phyloP scores from a whole-genome alignment of 352 stramenopile species.

The Phytophthora ramorum region DNA sequence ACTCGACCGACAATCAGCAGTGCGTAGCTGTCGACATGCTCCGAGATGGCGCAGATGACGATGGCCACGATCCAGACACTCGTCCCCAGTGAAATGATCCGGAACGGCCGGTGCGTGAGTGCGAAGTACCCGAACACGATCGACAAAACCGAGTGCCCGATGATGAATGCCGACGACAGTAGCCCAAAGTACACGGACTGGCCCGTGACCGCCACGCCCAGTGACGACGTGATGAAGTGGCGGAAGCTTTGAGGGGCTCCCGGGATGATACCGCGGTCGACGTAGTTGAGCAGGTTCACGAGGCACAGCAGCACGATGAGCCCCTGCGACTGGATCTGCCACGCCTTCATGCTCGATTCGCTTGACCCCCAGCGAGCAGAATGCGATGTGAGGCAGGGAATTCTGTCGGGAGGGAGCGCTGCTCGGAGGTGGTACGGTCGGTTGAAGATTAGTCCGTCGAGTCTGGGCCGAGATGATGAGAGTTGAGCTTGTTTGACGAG shows the following conservation, averaged over 20 bases:
- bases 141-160: constrained; percentile 83
- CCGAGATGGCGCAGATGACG: constrained; percentile 67
- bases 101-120: constrained; percentile 76
- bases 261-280: constrained; percentile 96
- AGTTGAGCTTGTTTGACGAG: background rate
- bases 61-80: constrained; percentile 82
- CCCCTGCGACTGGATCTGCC: constrained; percentile 34
- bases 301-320: constrained; percentile 83
- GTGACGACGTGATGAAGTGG: constrained; percentile 71
- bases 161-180: constrained; percentile 88
- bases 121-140: constrained; percentile 87
- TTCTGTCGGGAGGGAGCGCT: constrained; percentile 3
- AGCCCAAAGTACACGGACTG: constrained; percentile 68
- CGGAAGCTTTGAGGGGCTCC: constrained; percentile 86
- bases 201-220: constrained; percentile 43
- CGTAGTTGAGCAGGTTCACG: constrained; percentile 95
- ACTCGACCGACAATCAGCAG: constrained; percentile 81
- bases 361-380: constrained; percentile 9
- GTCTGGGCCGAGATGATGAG: constrained; percentile 1
- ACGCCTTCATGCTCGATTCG: constrained; percentile 23
- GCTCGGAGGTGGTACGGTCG: constrained; percentile 16
- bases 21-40: constrained; percentile 67
- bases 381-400: constrained; percentile 13
- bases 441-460: constrained; percentile 24
- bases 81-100: constrained; percentile 74